Evolutionary conservation across 2,329 filamentous ascomycete genomes (phyloP).

Genomic region (Diplocarpon mali): DNA sequence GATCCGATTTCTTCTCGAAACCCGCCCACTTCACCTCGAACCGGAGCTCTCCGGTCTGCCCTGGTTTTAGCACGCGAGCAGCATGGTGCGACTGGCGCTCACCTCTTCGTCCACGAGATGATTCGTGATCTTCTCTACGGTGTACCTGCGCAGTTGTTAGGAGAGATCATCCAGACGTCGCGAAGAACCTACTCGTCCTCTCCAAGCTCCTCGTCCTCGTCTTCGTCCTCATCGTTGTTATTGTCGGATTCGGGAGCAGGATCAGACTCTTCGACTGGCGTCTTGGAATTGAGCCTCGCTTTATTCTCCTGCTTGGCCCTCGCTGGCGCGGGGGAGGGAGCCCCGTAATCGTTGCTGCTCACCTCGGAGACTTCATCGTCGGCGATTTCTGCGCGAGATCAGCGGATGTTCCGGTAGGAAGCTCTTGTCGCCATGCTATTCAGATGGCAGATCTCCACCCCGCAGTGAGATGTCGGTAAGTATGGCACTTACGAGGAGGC

Average conservation of each 20-base stretch:
- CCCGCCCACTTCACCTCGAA: slow-evolving; percentile 77
- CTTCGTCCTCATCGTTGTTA: slow-evolving; percentile 28
- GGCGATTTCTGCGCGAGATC: slow-evolving; percentile 20
- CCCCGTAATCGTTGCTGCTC: slow-evolving; percentile 24
- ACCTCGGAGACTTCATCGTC: slow-evolving; percentile 27
- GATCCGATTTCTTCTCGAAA: slow-evolving; percentile 56
- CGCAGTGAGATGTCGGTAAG: background rate
- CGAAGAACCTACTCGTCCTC: slow-evolving; percentile 35
- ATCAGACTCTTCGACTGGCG: slow-evolving; percentile 16
- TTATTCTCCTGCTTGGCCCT: slow-evolving; percentile 8
- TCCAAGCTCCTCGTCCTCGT: slow-evolving; percentile 27
- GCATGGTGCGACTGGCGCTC: slow-evolving; percentile 13
- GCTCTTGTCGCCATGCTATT: slow-evolving; percentile 1
- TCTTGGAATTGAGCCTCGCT: slow-evolving; percentile 17
- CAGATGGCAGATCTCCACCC: slow-evolving; percentile 5
- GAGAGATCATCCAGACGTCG: slow-evolving; percentile 29
- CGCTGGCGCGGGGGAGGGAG: slow-evolving; percentile 6
- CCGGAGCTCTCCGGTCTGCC: slow-evolving; percentile 34
- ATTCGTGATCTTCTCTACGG: slow-evolving; percentile 61
- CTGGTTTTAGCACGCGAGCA: slow-evolving; percentile 3
- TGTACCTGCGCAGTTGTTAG: slow-evolving; percentile 40
- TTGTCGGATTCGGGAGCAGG: slow-evolving; percentile 26
- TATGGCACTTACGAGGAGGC: slow-evolving; percentile 25
- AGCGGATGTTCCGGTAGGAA: slow-evolving; percentile 12
- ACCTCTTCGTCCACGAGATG: slow-evolving; percentile 52